Percentiles rank a stretch among this genome's conserved stretches.
Evolutionary conservation across 2,329 filamentous ascomycete species (phyloP).

Genomic region (Aspergillus fumigatiaffinis): DNA sequence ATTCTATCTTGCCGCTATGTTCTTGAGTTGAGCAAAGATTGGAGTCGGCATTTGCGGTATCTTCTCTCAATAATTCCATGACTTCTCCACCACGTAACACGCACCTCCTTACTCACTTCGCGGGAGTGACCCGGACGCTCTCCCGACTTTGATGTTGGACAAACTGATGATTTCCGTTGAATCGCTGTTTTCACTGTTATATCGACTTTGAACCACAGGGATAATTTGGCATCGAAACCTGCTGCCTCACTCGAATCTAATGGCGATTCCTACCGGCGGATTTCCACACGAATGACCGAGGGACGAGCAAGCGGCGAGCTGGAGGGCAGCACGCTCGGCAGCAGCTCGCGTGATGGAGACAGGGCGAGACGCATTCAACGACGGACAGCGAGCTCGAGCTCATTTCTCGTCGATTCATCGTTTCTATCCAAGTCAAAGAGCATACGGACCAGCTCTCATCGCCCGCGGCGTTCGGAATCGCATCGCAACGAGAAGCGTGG

Average conservation of each 20-base stretch:
- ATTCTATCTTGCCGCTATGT: not conserved
- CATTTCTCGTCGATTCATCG: slow-evolving; percentile 46
- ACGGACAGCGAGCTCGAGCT: slow-evolving; percentile 33
- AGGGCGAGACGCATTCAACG: slow-evolving; percentile 22
- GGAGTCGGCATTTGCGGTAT: not conserved
- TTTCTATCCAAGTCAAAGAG: slow-evolving; percentile 26
- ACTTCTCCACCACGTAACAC: slow-evolving; percentile 11
- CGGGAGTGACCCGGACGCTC: slow-evolving; percentile 18
- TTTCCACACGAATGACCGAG: slow-evolving; percentile 22
- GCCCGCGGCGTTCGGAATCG: slow-evolving; percentile 21
- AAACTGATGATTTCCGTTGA: not conserved
- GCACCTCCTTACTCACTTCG: slow-evolving; percentile 18
- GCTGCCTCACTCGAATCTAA: slow-evolving; percentile 10
- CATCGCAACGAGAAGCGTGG: slow-evolving; percentile 40
- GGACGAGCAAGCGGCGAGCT: slow-evolving; percentile 29
- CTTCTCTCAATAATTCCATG: slow-evolving; percentile 16
- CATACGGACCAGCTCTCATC: slow-evolving; percentile 22
- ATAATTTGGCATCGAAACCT: not conserved
- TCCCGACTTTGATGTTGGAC: slow-evolving; percentile 19
- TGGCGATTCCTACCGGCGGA: slow-evolving; percentile 15
- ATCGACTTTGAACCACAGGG: not conserved
- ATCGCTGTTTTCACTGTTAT: not conserved
- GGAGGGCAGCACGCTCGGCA: slow-evolving; percentile 35
- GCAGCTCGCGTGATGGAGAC: slow-evolving; percentile 34
- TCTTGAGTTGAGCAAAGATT: not conserved